Base-by-base conservation (phyloP, 352 stramenopile species). In the Saprolegnia parasitica region DNA sequence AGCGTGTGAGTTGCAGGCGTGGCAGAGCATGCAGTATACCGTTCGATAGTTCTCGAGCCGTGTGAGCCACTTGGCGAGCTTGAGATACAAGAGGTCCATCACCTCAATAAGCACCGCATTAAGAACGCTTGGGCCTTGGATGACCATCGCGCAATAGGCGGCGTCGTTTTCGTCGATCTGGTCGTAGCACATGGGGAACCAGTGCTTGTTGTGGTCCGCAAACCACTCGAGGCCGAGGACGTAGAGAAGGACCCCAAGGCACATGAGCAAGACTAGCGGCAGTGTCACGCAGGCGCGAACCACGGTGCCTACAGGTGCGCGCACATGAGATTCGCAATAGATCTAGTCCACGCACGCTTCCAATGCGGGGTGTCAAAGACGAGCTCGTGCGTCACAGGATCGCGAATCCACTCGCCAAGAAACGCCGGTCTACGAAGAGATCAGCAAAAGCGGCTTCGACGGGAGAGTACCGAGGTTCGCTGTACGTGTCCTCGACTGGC, bases 1-100 rank as follows among this genome's bases (percentile, higher is more conserved):
- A 58, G 15, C 13, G 29, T 5, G 23, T 16, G 10, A 32, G 35
- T n/a, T 4, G 9, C 55, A 39, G 4, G 26, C 3, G 13, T 40
- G 10, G 35, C 3, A n/a, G 15, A 37, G 16, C 8, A 29, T 21
- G 9, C 21, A 11, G 39, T 16, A 15, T 65, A 65, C 74, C 5
- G 81, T 90, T 58, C 81, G 81, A 60, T 90, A 90, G 72, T 90
- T 90, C 54, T 90, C 81, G 60, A 85, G 86, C 23, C 85, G 76
- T 24, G 83, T 90, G n/a, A 90, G 79, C n/a, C 76, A 78, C 20
- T 74, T 73, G 0, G 81, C 81, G 20, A 88, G 73, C n/a, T 78
- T 75, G 56, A 88, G 81, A 61, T 90, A 90, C 62, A 86, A 24
- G n/a, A 77, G 66, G 60, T 90, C 81, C 78, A 90, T 82, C 5